Conservation (phyloP, 768 basidiomycete species). For the Mycena maculata region DNA sequence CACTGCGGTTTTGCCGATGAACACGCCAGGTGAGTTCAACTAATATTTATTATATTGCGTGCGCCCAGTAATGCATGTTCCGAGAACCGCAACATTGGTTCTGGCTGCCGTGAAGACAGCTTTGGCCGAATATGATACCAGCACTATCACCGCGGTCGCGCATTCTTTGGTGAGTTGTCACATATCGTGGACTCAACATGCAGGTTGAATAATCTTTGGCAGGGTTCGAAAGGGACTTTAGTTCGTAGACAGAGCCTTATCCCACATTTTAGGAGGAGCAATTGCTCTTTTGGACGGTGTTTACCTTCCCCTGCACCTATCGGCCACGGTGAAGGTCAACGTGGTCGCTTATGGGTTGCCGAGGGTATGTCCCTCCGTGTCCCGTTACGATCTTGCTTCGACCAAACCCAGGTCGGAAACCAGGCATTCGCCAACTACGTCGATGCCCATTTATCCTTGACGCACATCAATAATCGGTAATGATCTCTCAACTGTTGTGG, state of each 20-base stretch:
- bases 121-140: slow-evolving; percentile 49
- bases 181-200: not conserved
- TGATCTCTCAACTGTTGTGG: slow-evolving; percentile 1
- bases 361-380: slow-evolving; percentile 24
- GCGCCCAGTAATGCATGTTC: not conserved
- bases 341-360: slow-evolving; percentile 41
- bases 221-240: slow-evolving; percentile 4
- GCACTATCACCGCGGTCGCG: slow-evolving; percentile 56
- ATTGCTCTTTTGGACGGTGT: slow-evolving; percentile 42
- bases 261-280: slow-evolving; percentile 33
- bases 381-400: not conserved
- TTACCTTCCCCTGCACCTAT: slow-evolving; percentile 40
- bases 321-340: slow-evolving; percentile 33
- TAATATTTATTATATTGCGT: not conserved
- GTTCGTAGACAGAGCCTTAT: not conserved
- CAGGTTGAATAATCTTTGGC: not conserved
- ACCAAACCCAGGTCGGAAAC: slow-evolving; percentile 56
- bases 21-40: slow-evolving; percentile 57
- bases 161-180: slow-evolving; percentile 49
- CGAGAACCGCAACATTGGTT: slow-evolving; percentile 53
- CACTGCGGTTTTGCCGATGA: slow-evolving; percentile 61
- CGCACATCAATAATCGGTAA: slow-evolving; percentile 61
- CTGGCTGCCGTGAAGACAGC: slow-evolving; percentile 58
- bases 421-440: slow-evolving; percentile 66
- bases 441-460: slow-evolving; percentile 53